A percentile compares a stretch with the other conserved stretches of the same genome.
phyloP scores from a whole-genome alignment of 2,329 filamentous ascomycete species.

The Cercospora sp. region DNA sequence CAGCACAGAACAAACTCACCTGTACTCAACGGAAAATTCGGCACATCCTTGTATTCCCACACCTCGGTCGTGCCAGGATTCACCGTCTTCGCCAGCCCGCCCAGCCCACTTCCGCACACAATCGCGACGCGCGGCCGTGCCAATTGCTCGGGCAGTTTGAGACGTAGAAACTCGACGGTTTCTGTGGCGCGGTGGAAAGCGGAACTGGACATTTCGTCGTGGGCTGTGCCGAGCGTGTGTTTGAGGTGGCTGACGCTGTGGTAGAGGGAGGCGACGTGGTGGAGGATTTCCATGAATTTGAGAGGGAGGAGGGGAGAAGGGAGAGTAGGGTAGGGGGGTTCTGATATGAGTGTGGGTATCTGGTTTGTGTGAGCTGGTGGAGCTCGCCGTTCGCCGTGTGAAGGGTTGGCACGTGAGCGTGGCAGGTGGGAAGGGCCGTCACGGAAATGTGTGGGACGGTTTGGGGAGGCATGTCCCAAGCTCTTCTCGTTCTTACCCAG shows the following conservation, averaged over 20 bases:
- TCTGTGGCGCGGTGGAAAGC: slow-evolving; percentile 50
- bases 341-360: neutral
- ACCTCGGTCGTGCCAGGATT: slow-evolving; percentile 51
- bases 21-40: slow-evolving; percentile 61
- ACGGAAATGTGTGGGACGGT: neutral
- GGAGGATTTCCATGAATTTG: slow-evolving; percentile 29
- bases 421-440: neutral
- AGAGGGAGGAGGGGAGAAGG: neutral
- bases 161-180: slow-evolving; percentile 53
- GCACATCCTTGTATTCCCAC: slow-evolving; percentile 60
- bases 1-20: slow-evolving; percentile 46
- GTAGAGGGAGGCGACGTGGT: slow-evolving; percentile 37
- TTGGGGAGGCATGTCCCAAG: neutral
- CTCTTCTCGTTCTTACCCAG: neutral
- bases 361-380: slow-evolving; percentile 2
- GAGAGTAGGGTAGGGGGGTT: neutral
- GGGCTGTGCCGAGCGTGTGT: slow-evolving; percentile 34
- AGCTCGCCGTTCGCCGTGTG: slow-evolving; percentile 12
- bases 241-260: slow-evolving; percentile 36
- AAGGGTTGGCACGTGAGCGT: neutral
- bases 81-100: slow-evolving; percentile 60
- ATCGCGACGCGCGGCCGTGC: slow-evolving; percentile 58
- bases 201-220: slow-evolving; percentile 37
- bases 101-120: slow-evolving; percentile 64
- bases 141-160: slow-evolving; percentile 53